Evolutionary conservation across 805 yeast genomes (phyloP).

Genomic region (Millerozyma acaciae): DNA sequence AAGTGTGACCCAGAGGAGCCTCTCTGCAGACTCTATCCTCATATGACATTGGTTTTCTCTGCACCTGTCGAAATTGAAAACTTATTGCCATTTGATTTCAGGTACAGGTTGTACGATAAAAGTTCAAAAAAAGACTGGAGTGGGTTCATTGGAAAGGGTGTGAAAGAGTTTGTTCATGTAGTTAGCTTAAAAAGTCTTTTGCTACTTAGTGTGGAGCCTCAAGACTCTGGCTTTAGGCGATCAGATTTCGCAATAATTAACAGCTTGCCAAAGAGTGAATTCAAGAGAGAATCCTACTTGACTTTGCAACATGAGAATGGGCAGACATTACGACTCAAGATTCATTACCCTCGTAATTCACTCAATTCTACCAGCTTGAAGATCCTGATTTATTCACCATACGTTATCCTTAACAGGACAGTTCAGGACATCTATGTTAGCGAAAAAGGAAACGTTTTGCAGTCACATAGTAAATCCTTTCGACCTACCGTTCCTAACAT

Average conservation of each 20-base stretch:
- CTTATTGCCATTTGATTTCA: slow-evolving; percentile 75
- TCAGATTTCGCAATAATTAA: slow-evolving; percentile 77
- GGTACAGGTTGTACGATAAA: slow-evolving; percentile 74
- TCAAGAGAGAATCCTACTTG: slow-evolving; percentile 53
- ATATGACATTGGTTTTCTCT: slow-evolving; percentile 67
- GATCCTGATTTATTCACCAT: slow-evolving; percentile 77
- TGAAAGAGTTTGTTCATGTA: slow-evolving; percentile 70
- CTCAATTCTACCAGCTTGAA: slow-evolving; percentile 57
- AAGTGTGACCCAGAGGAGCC: slow-evolving; percentile 63
- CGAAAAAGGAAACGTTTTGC: slow-evolving; percentile 54
- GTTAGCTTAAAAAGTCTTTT: slow-evolving; percentile 70
- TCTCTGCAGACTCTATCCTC: slow-evolving; percentile 74
- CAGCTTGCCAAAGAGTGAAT: slow-evolving; percentile 49
- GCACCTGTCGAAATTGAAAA: slow-evolving; percentile 88
- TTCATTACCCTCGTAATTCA: slow-evolving; percentile 57
- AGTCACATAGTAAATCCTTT: slow-evolving; percentile 38
- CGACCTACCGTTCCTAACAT: slow-evolving; percentile 52
- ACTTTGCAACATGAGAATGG: slow-evolving; percentile 58
- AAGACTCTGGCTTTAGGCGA: slow-evolving; percentile 55
- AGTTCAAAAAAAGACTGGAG: slow-evolving; percentile 64
- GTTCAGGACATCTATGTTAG: slow-evolving; percentile 58
- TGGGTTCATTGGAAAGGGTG: slow-evolving; percentile 60
- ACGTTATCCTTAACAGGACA: slow-evolving; percentile 76
- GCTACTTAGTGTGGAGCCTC: slow-evolving; percentile 64
- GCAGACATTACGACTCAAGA: slow-evolving; percentile 57